Conservation (phyloP, 441 rosid species). For the Raphanus hybrid region DNA sequence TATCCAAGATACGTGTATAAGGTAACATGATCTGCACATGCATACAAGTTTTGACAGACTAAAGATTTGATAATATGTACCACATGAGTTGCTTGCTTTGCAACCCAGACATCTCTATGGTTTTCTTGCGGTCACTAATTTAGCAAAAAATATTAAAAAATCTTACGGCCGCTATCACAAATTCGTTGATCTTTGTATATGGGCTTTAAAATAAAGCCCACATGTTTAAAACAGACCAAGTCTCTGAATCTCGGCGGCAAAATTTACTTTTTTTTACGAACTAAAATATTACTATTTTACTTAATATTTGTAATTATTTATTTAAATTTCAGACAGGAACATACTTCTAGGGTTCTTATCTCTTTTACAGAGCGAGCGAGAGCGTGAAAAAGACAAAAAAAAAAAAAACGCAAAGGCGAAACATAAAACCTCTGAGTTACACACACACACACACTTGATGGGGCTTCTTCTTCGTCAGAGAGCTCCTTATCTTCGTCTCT, state of each 20-base stretch:
- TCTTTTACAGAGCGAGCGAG: not conserved
- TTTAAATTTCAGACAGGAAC: not conserved
- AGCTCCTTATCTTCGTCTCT: slow-evolving; percentile 45
- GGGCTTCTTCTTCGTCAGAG: slow-evolving; percentile 47
- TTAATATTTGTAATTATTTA: not conserved
- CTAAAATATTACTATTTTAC: no score
- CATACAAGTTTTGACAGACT: no score
- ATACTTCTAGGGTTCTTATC: not conserved
- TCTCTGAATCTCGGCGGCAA: not conserved
- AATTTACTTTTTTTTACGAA: not conserved
- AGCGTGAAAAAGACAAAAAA: not conserved
- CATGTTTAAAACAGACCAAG: not conserved
- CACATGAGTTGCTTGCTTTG: no score
- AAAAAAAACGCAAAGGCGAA: not conserved
- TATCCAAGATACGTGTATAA: no score
- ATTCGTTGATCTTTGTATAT: not conserved
- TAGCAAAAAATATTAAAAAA: no score
- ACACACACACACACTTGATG: slow-evolving; percentile 31
- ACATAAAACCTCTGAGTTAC: slow-evolving; percentile 17
- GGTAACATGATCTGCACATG: no score
- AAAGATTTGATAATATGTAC: no score
- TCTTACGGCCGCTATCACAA: no score
- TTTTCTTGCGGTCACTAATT: no score
- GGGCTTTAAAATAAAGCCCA: not conserved
- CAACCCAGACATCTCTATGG: no score